Conservation (phyloP, 306 rosid species). For the Sindora glabra region DNA sequence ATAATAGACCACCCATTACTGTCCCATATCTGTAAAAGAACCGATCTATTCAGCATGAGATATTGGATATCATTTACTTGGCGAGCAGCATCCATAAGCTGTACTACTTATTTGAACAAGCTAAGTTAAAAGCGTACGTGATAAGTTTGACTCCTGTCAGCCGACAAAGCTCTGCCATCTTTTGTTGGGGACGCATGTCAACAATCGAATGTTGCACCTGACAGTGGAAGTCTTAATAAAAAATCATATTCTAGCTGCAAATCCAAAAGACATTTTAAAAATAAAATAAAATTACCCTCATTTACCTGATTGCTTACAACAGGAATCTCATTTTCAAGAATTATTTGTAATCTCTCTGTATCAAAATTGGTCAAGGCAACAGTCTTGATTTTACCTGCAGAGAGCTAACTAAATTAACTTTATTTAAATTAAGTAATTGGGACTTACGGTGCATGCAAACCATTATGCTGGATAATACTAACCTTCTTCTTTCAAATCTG, state of each 20-base stretch:
- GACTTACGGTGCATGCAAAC: not conserved
- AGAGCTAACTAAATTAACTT: slow-evolving; percentile 18
- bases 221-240: slow-evolving; percentile 6
- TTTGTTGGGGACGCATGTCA: slow-evolving; percentile 92
- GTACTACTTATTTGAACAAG: not conserved
- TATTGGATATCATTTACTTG: not conserved
- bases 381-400: slow-evolving; percentile 86
- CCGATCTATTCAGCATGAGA: slow-evolving; percentile 2
- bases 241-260: too few relatives aligned
- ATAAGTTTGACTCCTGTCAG: slow-evolving; percentile 93
- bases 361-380: slow-evolving; percentile 86
- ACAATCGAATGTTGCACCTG: slow-evolving; percentile 92
- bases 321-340: slow-evolving; percentile 84
- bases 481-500: slow-evolving; percentile 90
- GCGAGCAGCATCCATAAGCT: not conserved
- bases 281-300: not conserved
- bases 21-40: slow-evolving; percentile 82
- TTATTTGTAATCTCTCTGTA: slow-evolving; percentile 79
- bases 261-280: not conserved
- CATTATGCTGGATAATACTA: slow-evolving; percentile 9
- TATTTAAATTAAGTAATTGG: slow-evolving; percentile 27
- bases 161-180: slow-evolving; percentile 86
- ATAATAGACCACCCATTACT: slow-evolving; percentile 88
- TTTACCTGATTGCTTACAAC: slow-evolving; percentile 94
- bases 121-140: too few relatives aligned